Percentiles rank a stretch among this genome's conserved stretches.
Conservation (phyloP, 495 filamentous ascomycete species). For the Penicillium tannophilum region DNA sequence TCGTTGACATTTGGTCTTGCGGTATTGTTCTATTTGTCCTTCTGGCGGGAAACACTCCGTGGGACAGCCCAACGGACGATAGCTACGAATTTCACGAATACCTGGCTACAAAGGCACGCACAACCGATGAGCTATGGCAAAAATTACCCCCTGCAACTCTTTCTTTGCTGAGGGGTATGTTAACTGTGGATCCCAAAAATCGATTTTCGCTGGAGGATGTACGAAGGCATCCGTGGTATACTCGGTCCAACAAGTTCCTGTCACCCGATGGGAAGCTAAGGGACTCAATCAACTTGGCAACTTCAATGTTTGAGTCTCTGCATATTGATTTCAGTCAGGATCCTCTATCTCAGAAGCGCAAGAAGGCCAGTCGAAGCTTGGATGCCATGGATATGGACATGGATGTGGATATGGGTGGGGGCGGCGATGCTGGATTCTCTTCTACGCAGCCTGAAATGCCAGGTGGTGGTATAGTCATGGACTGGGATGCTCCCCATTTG, state of each 20-base stretch:
- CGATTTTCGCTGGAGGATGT: constrained; percentile 90
- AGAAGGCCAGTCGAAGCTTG: constrained; percentile 42
- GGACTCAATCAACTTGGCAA: constrained; percentile 81
- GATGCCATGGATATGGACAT: constrained; percentile 58
- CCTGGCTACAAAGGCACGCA: constrained; percentile 72
- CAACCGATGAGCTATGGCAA: constrained; percentile 83
- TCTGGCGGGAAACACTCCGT: constrained; percentile 93
- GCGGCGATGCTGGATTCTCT: constrained; percentile 46
- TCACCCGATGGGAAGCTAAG: constrained; percentile 71
- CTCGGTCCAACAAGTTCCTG: constrained; percentile 76
- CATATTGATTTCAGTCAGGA: constrained; percentile 83
- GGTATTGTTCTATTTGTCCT: constrained; percentile 96
- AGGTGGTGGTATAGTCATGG: constrained; percentile 66
- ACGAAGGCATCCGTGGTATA: constrained; percentile 94
- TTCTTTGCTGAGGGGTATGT: constrained; percentile 92
- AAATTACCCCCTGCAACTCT: constrained; percentile 74
- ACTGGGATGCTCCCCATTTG: constrained; percentile 70
- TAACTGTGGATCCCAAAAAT: constrained; percentile 72
- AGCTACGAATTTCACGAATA: constrained; percentile 89
- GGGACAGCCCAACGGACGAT: constrained; percentile 84
- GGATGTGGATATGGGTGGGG: constrained; percentile 48
- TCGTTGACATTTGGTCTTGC: constrained; percentile 95
- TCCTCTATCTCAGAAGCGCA: constrained; percentile 48
- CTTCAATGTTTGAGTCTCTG: constrained; percentile 90
- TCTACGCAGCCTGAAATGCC: constrained; percentile 83